Evolutionary conservation across 768 basidiomycete genomes (phyloP).

Genomic region (Lactifluus rugatus): DNA sequence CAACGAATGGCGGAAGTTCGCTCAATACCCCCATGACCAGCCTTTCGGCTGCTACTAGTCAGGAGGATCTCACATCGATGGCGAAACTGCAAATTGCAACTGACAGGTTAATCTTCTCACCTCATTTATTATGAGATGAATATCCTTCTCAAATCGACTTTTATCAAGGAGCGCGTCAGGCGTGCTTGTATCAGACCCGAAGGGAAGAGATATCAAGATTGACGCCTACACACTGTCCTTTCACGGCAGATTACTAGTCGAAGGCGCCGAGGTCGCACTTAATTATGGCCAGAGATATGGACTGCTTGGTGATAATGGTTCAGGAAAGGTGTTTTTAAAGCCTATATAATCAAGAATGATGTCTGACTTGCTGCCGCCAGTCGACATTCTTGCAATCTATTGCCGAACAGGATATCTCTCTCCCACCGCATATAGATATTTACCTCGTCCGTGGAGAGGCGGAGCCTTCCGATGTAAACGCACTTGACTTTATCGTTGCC

Average conservation of each 20-base stretch:
- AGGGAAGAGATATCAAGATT: constrained; percentile 95
- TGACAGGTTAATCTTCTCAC: constrained; percentile 49
- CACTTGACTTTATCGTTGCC: constrained; percentile 92
- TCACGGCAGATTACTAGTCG: constrained; percentile 82
- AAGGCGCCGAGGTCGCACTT: constrained; percentile 61
- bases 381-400: constrained; percentile 95
- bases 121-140: not conserved
- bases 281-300: constrained; percentile 94
- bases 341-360: constrained; percentile 1
- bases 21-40: constrained; percentile 76
- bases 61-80: constrained; percentile 78
- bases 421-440: constrained; percentile 93
- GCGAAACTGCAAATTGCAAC: constrained; percentile 83
- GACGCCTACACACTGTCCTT: constrained; percentile 93
- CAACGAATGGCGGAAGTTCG: constrained; percentile 45
- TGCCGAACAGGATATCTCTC: constrained; percentile 89
- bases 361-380: constrained; percentile 30
- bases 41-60: constrained; percentile 66
- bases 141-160: constrained; percentile 3
- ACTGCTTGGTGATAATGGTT: constrained; percentile 93
- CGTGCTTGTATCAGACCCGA: constrained; percentile 85
- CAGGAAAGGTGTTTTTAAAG: constrained; percentile 78
- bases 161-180: constrained; percentile 75
- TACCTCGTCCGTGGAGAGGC: constrained; percentile 95
- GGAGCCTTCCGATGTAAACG: constrained; percentile 90